A percentile compares a stretch with the other conserved stretches of the same genome.
These are phyloP conservation scores for Mikania micrantha DNA, from an alignment of 129 eudicot species.

Conservation along the genomic window DNA sequence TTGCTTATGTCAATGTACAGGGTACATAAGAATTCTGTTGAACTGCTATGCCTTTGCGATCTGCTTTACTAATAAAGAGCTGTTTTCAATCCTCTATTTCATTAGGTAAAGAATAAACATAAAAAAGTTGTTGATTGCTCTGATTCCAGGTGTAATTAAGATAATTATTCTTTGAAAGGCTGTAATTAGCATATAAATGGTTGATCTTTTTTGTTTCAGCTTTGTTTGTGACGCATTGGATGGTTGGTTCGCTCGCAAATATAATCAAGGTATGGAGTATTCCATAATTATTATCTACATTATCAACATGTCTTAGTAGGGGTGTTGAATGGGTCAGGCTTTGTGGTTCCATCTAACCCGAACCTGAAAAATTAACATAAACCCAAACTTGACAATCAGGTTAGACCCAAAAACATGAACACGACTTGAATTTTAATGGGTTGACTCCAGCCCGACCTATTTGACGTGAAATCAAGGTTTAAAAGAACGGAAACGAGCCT, in stretches of 20 bases:
- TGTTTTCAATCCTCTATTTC: conserved; percentile 77
- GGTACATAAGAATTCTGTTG: conserved; percentile 77
- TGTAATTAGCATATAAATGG: conserved; percentile 1
- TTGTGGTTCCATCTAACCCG: too few relatives aligned
- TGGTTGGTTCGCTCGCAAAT: conserved; percentile 98
- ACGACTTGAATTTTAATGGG: too few relatives aligned
- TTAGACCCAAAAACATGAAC: too few relatives aligned
- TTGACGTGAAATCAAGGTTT: too few relatives aligned
- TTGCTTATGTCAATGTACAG: conserved; percentile 37
- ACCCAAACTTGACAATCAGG: too few relatives aligned
- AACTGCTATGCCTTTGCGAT: conserved; percentile 81
- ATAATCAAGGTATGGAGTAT: conserved; percentile 74
- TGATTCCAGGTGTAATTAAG: not conserved
- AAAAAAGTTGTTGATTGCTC: not conserved
- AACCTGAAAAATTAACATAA: too few relatives aligned
- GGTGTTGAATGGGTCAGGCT: too few relatives aligned
- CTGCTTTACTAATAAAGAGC: conserved; percentile 69
- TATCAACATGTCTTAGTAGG: not conserved
- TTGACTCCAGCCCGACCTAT: too few relatives aligned
- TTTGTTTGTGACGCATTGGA: conserved; percentile 96
- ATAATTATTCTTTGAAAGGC: not conserved
- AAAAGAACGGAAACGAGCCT: too few relatives aligned
- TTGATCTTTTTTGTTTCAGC: conserved; percentile 41
- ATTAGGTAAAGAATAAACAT: conserved; percentile 45
- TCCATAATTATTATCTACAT: not conserved